phyloP scores from a whole-genome alignment of 345 rosid genomes.

The Murraya koenigii region DNA sequence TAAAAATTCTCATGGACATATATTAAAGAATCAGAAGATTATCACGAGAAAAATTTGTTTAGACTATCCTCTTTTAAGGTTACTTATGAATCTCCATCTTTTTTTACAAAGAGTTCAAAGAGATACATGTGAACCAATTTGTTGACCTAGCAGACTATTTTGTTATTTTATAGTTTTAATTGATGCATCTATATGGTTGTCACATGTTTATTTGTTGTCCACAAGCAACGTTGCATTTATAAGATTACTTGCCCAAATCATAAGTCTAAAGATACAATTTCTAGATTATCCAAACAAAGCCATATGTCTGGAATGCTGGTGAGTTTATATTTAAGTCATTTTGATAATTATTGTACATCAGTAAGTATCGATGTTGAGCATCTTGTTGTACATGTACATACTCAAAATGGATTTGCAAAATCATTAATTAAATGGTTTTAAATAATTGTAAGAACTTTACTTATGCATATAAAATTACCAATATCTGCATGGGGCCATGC shows the following conservation, averaged over 20 bases:
- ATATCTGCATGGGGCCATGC: neutral
- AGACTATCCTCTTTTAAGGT: too few relatives aligned
- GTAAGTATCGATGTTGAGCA: neutral
- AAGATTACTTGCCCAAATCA: neutral
- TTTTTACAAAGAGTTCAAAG: neutral
- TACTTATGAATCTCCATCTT: neutral
- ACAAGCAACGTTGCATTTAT: neutral
- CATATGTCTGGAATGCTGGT: slow-evolving; percentile 2
- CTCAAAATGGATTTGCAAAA: neutral
- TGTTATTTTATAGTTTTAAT: slow-evolving; percentile 7
- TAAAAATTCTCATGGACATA: too few relatives aligned
- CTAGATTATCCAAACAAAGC: slow-evolving; percentile 11
- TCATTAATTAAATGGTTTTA: slow-evolving; percentile 4
- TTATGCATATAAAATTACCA: neutral
- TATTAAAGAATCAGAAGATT: too few relatives aligned
- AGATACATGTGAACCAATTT: neutral
- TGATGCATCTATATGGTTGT: neutral
- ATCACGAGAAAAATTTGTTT: too few relatives aligned
- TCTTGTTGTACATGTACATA: neutral
- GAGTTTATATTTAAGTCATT: slow-evolving; percentile 14
- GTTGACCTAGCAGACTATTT: slow-evolving; percentile 3
- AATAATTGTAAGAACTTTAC: neutral
- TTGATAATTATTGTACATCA: slow-evolving; percentile 1
- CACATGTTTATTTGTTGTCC: too few relatives aligned
- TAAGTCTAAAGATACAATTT: neutral